These are phyloP conservation scores for Aeminium ludgeri DNA, from an alignment of 495 filamentous ascomycete genomes.

Conservation along the genomic window DNA sequence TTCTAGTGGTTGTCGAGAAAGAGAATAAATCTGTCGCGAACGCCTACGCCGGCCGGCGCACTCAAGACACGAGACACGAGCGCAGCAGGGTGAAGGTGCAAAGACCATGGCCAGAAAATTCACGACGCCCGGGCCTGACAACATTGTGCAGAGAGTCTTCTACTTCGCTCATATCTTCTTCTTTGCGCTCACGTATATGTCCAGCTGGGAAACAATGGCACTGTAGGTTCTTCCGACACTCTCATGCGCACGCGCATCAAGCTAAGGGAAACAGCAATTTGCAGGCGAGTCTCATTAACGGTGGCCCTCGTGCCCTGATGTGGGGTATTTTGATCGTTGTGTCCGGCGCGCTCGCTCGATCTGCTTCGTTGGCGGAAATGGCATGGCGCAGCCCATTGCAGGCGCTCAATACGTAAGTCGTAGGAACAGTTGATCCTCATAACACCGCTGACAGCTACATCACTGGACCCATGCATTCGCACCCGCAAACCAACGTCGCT, in stretches of 20 bases:
- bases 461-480: slow-evolving; percentile 26
- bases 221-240: background rate
- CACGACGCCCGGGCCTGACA: background rate
- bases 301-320: slow-evolving; percentile 1
- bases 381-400: slow-evolving; percentile 1
- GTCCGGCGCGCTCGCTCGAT: background rate
- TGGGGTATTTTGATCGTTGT: slow-evolving; percentile 1
- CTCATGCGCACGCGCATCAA: background rate
- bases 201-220: background rate
- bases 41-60: background rate
- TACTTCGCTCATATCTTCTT: slow-evolving; percentile 1
- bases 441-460: slow-evolving; percentile 15
- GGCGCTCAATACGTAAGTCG: slow-evolving; percentile 1
- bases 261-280: background rate
- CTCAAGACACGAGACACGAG: background rate
- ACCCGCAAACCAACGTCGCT: slow-evolving; percentile 28
- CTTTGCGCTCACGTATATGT: slow-evolving; percentile 1
- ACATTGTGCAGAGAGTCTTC: background rate
- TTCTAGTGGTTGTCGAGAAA: background rate
- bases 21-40: background rate
- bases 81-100: background rate
- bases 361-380: slow-evolving; percentile 5
- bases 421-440: slow-evolving; percentile 1
- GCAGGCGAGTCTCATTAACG: background rate
- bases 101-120: background rate